Evolutionary conservation across 495 filamentous ascomycete genomes (phyloP).

Genomic region (Aspergillus cavernicola): DNA sequence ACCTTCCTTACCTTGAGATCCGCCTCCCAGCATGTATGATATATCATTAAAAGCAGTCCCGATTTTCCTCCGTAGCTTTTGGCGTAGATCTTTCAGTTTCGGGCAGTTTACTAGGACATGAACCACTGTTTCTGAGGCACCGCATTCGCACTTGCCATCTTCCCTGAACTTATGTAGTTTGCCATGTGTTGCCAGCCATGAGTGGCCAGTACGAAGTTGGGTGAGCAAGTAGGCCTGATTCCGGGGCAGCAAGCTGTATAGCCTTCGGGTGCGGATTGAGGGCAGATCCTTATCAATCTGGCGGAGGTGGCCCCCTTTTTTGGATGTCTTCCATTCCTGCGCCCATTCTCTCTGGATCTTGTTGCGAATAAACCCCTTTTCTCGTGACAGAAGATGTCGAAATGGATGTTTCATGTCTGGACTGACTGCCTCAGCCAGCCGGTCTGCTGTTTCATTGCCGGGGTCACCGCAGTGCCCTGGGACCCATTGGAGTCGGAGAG

Average conservation of each 20-base stretch:
- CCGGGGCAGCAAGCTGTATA: conserved; percentile 10
- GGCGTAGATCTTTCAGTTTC: conserved; percentile 10
- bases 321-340: conserved; percentile 3
- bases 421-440: conserved; percentile 10
- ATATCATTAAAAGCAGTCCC: conserved; percentile 24
- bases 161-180: conserved; percentile 11
- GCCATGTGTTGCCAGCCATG: conserved; percentile 11
- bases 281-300: conserved; percentile 13
- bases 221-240: conserved; percentile 14
- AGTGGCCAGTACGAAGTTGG: conserved; percentile 16
- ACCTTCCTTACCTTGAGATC: conserved; percentile 24
- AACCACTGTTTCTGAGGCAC: conserved; percentile 4
- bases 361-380: conserved; percentile 12
- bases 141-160: conserved; percentile 13
- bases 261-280: conserved; percentile 4
- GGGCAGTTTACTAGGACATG: conserved; percentile 8
- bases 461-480: conserved; percentile 10
- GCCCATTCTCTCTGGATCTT: conserved; percentile 11
- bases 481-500: conserved; percentile 10
- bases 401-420: conserved; percentile 14
- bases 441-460: conserved; percentile 9
- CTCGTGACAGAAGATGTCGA: conserved; percentile 10
- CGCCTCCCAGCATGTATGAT: conserved; percentile 25
- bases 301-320: conserved; percentile 13
- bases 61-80: conserved; percentile 16